A percentile compares a stretch with the other conserved stretches of the same genome.
Conservation (phyloP, 495 filamentous ascomycete genomes). For the Trichoderma virens region DNA sequence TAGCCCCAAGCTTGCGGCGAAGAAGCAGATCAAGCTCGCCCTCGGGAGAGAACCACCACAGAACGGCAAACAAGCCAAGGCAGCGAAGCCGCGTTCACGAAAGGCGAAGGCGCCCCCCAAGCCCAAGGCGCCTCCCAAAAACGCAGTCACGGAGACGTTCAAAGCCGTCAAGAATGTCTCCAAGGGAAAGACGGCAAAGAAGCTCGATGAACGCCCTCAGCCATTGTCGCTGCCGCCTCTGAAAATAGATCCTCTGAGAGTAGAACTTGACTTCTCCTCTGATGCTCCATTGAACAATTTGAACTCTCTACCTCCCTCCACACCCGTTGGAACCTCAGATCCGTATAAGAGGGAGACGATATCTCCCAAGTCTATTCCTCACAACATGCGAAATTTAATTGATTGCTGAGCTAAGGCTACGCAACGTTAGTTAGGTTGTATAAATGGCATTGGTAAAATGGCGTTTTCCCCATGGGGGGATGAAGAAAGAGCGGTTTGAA, state of each 20-base stretch:
- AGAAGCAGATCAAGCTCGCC: slow-evolving; percentile 30
- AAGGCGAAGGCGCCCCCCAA: slow-evolving; percentile 29
- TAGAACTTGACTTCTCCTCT: slow-evolving; percentile 15
- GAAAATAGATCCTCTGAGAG: slow-evolving; percentile 10
- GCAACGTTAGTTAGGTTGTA: not conserved
- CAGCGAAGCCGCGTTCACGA: slow-evolving; percentile 20
- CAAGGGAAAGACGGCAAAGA: slow-evolving; percentile 5
- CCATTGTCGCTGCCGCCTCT: slow-evolving; percentile 7
- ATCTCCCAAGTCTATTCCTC: slow-evolving; percentile 35
- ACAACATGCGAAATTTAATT: slow-evolving; percentile 33
- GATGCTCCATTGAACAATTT: slow-evolving; percentile 17
- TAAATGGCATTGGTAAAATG: not conserved
- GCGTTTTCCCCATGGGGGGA: not conserved
- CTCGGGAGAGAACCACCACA: slow-evolving; percentile 11
- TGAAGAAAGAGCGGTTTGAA: not conserved
- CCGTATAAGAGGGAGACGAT: slow-evolving; percentile 21
- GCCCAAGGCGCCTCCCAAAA: slow-evolving; percentile 22
- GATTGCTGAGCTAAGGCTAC: slow-evolving; percentile 19
- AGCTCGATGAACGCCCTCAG: not conserved
- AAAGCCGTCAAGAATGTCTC: slow-evolving; percentile 31
- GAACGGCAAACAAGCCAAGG: slow-evolving; percentile 31
- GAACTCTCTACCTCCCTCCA: not conserved
- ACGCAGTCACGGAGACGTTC: slow-evolving; percentile 32
- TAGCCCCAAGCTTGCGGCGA: slow-evolving; percentile 45
- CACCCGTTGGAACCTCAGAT: not conserved